Percentiles rank a stretch among this genome's conserved stretches.
phyloP scores from a whole-genome alignment of 2,329 filamentous ascomycete species.

The Fusarium sambucinum region DNA sequence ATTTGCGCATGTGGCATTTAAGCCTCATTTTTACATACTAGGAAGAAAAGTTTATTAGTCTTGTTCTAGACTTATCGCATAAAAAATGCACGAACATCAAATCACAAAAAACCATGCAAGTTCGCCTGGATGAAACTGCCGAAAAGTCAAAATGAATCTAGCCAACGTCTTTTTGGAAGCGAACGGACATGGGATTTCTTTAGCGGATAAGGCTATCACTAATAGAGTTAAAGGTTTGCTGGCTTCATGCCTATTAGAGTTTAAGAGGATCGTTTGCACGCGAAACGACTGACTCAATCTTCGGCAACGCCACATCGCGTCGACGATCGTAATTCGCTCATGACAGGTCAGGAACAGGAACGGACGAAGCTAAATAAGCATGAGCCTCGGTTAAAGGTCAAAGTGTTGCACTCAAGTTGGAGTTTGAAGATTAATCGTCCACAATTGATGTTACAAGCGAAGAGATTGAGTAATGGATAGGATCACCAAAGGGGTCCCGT shows the following conservation, averaged over 20 bases:
- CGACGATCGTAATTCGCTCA: slow-evolving; percentile 2
- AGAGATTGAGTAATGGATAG: not conserved
- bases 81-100: not conserved
- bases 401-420: not conserved
- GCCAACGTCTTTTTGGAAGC: not conserved
- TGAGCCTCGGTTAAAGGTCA: slow-evolving; percentile 5
- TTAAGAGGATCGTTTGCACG: not conserved
- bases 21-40: not conserved
- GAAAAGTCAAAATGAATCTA: not conserved
- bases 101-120: not conserved
- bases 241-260: not conserved
- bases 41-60: not conserved
- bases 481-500: slow-evolving; percentile 10
- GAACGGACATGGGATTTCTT: not conserved
- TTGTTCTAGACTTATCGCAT: slow-evolving; percentile 1
- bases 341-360: not conserved
- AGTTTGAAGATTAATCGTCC: not conserved
- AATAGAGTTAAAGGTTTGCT: not conserved
- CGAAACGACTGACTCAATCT: slow-evolving; percentile 23
- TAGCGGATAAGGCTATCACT: slow-evolving; percentile 5
- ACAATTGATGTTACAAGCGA: slow-evolving; percentile 25
- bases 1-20: not conserved
- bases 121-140: not conserved
- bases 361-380: not conserved
- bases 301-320: not conserved